Evolutionary conservation across 1,284 basidiomycete genomes (phyloP).

Genomic region (Papiliotrema nemorosa): DNA sequence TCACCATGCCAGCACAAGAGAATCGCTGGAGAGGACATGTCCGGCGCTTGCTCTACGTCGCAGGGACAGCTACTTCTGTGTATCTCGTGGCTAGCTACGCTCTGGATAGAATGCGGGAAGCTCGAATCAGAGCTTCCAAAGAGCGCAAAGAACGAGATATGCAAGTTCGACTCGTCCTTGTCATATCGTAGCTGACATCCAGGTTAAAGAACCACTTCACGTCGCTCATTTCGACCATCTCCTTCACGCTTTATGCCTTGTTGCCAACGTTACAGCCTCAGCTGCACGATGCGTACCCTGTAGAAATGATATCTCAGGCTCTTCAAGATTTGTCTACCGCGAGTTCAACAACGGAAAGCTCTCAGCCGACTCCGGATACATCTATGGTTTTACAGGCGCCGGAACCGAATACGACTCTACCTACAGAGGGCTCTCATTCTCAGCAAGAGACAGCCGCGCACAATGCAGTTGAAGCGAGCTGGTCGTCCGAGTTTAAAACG

Average conservation of each 20-base stretch:
- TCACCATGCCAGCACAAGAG: neutral
- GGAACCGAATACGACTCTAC: neutral
- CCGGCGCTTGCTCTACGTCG: slow-evolving; percentile 28
- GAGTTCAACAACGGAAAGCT: slow-evolving; percentile 4
- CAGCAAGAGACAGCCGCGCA: neutral
- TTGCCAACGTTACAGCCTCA: slow-evolving; percentile 45
- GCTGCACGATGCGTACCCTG: slow-evolving; percentile 37
- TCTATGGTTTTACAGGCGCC: slow-evolving; percentile 21
- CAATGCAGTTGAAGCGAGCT: slow-evolving; percentile 23
- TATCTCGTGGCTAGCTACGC: slow-evolving; percentile 37
- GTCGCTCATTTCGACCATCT: slow-evolving; percentile 43
- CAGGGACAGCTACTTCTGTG: slow-evolving; percentile 33
- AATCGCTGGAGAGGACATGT: slow-evolving; percentile 34
- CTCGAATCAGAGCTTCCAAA: slow-evolving; percentile 30
- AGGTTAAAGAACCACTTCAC: slow-evolving; percentile 48
- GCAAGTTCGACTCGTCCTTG: slow-evolving; percentile 17
- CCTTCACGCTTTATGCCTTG: slow-evolving; percentile 48
- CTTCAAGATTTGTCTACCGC: slow-evolving; percentile 24
- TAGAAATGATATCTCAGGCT: slow-evolving; percentile 39
- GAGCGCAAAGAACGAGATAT: slow-evolving; percentile 35
- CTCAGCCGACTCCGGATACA: slow-evolving; percentile 16
- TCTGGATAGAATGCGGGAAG: slow-evolving; percentile 36
- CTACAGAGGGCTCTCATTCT: neutral
- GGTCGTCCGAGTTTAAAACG: slow-evolving; percentile 33
- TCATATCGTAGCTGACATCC: neutral